Evolutionary conservation across 768 basidiomycete species (phyloP).

Genomic region (Hygrophoropsis aurantiaca): DNA sequence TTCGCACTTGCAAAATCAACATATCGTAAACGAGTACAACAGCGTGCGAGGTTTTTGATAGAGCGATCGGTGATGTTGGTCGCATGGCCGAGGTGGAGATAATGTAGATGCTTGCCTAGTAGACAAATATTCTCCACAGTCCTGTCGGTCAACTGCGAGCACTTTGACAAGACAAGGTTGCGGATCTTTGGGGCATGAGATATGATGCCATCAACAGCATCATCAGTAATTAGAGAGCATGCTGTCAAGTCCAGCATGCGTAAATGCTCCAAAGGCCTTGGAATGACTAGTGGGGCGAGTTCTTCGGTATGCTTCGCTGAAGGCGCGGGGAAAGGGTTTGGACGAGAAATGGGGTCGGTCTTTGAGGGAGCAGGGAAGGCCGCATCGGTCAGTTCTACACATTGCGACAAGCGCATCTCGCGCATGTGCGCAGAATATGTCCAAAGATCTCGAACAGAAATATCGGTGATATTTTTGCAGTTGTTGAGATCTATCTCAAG

Average conservation of each 20-base stretch:
- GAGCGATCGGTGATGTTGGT: slow-evolving; percentile 86
- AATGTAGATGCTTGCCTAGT: slow-evolving; percentile 91
- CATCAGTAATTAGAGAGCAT: slow-evolving; percentile 78
- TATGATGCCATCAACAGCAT: slow-evolving; percentile 80
- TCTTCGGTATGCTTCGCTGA: slow-evolving; percentile 37
- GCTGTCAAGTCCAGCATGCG: slow-evolving; percentile 93
- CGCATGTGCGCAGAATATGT: slow-evolving; percentile 77
- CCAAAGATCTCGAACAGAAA: slow-evolving; percentile 83
- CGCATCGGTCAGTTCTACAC: slow-evolving; percentile 72
- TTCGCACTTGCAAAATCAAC: slow-evolving; percentile 93
- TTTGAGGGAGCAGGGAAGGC: slow-evolving; percentile 79
- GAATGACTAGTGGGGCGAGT: slow-evolving; percentile 65
- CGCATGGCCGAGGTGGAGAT: slow-evolving; percentile 93
- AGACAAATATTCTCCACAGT: slow-evolving; percentile 81
- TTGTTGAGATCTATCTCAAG: slow-evolving; percentile 93
- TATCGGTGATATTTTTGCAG: slow-evolving; percentile 76
- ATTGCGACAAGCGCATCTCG: slow-evolving; percentile 85
- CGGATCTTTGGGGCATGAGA: slow-evolving; percentile 80
- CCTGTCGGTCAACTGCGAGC: slow-evolving; percentile 72
- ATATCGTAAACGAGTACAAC: slow-evolving; percentile 89
- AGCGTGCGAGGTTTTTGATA: slow-evolving; percentile 77
- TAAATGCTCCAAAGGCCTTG: slow-evolving; percentile 74
- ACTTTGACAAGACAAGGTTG: slow-evolving; percentile 86
- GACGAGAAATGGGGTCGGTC: slow-evolving; percentile 31
- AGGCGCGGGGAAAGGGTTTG: slow-evolving; percentile 43